Evolutionary conservation across 192 early-diverging fungal genomes (phyloP).

Genomic region (Pecoramyces ruminantium): DNA sequence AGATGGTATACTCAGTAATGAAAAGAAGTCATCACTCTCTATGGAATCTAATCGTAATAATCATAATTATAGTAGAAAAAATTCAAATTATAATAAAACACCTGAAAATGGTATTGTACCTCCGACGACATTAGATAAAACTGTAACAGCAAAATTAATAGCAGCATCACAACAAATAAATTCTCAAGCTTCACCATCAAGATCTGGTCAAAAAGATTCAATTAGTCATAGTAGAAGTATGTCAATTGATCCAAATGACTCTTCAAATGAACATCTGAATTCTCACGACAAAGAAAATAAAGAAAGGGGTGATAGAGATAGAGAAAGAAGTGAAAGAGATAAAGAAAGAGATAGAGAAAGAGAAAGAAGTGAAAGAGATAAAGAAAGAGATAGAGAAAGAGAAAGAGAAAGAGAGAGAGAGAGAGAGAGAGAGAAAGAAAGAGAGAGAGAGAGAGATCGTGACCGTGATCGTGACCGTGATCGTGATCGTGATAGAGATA

Average conservation of each 20-base stretch:
- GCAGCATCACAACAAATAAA: neutral
- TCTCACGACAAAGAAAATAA: neutral
- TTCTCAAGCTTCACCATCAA: neutral
- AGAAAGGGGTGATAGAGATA: neutral
- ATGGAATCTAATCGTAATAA: neutral
- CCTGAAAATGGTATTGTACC: neutral
- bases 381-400: neutral
- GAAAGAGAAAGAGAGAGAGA: neutral
- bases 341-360: neutral
- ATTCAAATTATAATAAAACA: neutral
- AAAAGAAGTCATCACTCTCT: neutral
- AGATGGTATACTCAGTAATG: neutral
- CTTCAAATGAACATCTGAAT: neutral
- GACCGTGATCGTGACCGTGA: neutral
- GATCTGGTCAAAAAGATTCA: neutral
- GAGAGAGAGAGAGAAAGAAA: neutral
- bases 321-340: neutral
- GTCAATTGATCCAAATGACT: neutral
- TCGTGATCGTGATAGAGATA: neutral
- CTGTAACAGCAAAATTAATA: neutral
- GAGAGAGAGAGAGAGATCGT: neutral
- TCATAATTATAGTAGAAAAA: neutral
- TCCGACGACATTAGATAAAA: neutral
- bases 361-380: neutral
- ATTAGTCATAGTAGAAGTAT: neutral